Evolutionary conservation across 345 rosid genomes (phyloP), one percentile per base, ranked within the genome.

Genomic region (Citrus mangshanensis): DNA sequence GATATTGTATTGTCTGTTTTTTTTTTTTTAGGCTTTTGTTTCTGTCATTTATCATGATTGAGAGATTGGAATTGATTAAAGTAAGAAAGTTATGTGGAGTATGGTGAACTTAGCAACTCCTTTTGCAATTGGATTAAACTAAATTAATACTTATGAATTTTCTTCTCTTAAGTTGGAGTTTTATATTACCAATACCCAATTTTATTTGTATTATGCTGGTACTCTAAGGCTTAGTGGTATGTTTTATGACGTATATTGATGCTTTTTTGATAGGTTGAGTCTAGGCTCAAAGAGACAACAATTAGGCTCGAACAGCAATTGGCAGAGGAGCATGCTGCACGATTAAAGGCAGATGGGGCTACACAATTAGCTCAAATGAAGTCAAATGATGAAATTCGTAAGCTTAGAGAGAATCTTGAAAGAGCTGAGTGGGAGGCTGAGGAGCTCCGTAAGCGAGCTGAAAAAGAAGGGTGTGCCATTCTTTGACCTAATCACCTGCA

Each of bases 261-360:
- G 21, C 25, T 73, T 49, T 46, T 27, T 72, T 5, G 30, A 6
- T 35, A 95, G 99, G 92, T 92, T 60, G 98, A 93, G 87, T 80
- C 82, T 37, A 95, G 90, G 88, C 94, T 95, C 77, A 86, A 79
- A 64, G 98, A 93, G 83, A 85, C 93, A 10, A 87, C 95, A 1
- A 72, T 30, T 8, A 87, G 87, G 83, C 89, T 95, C 25, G 97
- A 95, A 80, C 92, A 78, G 68, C 91, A 90, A 79, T 62, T 95
- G 68, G 91, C 91, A 3, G 95, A 88, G 77, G 98, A 95, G 83
- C 94, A 92, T 79, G 95, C 91, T 4, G 95, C 94, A 7, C 83
- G 97, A 76, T 82, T 88, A 66, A 88, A 77, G 77, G 91, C 97
- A 12, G 95, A 95, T 70, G 86, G 87, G 90, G 81, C 30, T 30